Evolutionary conservation across 257 asterid genomes (phyloP).

Genomic region (Phtheirospermum japonicum): DNA sequence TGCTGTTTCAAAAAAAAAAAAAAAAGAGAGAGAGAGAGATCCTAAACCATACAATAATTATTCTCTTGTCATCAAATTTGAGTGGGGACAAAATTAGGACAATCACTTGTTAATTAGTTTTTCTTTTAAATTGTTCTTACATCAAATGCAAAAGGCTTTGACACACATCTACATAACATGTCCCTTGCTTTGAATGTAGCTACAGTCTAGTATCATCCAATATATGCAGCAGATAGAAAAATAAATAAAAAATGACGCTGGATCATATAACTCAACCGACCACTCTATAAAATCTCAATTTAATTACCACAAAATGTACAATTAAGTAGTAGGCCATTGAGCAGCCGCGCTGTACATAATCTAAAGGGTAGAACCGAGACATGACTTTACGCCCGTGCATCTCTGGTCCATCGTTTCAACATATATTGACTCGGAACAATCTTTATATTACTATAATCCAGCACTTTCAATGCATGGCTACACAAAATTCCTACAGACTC

Average conservation of each 20-base stretch:
- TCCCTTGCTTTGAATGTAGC: too few species aligned
- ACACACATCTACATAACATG: too few species aligned
- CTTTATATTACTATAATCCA: conserved; percentile 55
- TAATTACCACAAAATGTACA: conserved; percentile 37
- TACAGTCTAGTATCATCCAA: too few species aligned
- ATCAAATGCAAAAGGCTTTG: too few species aligned
- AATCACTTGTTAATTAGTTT: too few species aligned
- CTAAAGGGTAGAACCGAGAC: conserved; percentile 24
- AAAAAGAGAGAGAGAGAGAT: too few species aligned
- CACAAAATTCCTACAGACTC: conserved; percentile 54
- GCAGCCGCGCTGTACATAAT: conserved; percentile 7
- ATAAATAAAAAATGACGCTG: neutral
- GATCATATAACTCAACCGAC: conserved; percentile 23
- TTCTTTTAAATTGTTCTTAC: too few species aligned
- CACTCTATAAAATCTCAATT: conserved; percentile 17
- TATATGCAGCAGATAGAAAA: conserved; percentile 5
- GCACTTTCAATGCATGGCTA: conserved; percentile 64
- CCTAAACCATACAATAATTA: too few species aligned
- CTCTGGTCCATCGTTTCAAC: conserved; percentile 60
- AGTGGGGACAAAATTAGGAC: too few species aligned
- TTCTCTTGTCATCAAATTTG: too few species aligned
- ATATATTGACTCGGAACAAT: conserved; percentile 48
- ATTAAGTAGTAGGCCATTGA: conserved; percentile 24
- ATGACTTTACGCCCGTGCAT: conserved; percentile 39
- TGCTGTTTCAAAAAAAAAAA: too few species aligned